Evolutionary conservation across 2,329 filamentous ascomycete species (phyloP), one percentile per base, ranked within the genome.

Genomic region (Sarocladium kiliense): DNA sequence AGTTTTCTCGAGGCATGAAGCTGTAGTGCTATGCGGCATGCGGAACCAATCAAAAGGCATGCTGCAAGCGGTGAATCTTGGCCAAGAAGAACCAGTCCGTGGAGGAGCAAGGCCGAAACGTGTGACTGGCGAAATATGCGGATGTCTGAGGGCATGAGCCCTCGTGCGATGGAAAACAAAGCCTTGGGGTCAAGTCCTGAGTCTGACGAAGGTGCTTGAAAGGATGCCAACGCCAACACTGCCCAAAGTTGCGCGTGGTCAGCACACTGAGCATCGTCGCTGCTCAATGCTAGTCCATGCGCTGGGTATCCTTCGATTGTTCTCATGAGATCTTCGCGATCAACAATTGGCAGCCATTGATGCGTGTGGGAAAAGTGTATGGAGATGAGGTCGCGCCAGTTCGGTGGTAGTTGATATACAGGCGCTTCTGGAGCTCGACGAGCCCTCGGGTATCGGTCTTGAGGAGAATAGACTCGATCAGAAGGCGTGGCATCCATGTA

Each of bases 341-440:
- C 85, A 11, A 87, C 74, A 25, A 92, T 84, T 0, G 88, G 88
- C 25, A 92, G 77, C 88, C 88, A 92, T 54, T 80, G 84, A 65
- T 91, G 86, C 0, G 85, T 89, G 61, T 89, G 89, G 1, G 86
- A 81, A 57, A 89, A 88, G 65, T 90, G 91, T 3, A 87, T 77
- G 60, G 91, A 86, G 37, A 91, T 71, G 3, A 91, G 75, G 2
- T 78, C 74, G 73, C 76, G 84, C 64, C 77, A 81, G 62, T 81
- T 78, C 16, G 67, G 63, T 16, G 78, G 84, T 0, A 87, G 70
- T 39, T 63, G 60, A 51, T 25, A 62, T 56, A 23, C 61, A 59
- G 25, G 12, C 19, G 39, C 18, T 44, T 42, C 36, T n/a, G 54
- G 12, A 12, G 39, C 37, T 10, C 44, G 44, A 12, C 44, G 44